These are phyloP conservation scores for Chlamydomonas sp. DNA, from an alignment of 139 green algal species.

Conservation along the genomic window DNA sequence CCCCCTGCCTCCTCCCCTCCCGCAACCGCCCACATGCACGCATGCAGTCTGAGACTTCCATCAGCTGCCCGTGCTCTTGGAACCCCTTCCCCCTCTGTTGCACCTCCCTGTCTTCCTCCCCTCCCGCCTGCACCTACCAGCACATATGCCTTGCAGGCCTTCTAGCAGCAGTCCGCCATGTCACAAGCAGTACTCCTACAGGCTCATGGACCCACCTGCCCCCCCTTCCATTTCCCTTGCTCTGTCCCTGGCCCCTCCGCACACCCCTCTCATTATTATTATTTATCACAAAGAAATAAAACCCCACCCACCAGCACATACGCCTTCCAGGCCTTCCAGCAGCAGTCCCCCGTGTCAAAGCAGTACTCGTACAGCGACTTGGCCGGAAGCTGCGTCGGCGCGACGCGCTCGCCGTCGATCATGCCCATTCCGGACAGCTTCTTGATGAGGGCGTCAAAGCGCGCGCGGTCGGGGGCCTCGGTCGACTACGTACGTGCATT, in stretches of 20 bases:
- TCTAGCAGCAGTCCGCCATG: slow-evolving; percentile 50
- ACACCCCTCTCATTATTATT: no score
- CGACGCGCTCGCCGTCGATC: slow-evolving; percentile 54
- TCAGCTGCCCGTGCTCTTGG: no score
- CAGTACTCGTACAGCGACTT: slow-evolving; percentile 78
- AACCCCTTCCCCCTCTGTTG: no score
- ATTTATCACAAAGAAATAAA: no score
- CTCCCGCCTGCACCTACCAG: no score
- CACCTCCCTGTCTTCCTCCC: no score
- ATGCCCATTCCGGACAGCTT: slow-evolving; percentile 46
- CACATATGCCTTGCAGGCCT: slow-evolving; percentile 59
- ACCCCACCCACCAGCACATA: slow-evolving; percentile 36
- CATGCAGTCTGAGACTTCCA: no score
- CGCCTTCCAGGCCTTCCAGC: slow-evolving; percentile 64
- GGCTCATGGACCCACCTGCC: slow-evolving; percentile 39
- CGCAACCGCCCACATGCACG: no score
- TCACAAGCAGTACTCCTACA: slow-evolving; percentile 87
- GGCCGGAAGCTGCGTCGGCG: slow-evolving; percentile 51
- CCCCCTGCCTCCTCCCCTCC: no score
- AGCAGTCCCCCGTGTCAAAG: slow-evolving; percentile 55
- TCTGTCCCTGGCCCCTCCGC: no score
- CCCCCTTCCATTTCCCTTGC: no score
- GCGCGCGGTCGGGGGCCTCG: slow-evolving; percentile 42
- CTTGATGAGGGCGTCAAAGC: slow-evolving; percentile 72
- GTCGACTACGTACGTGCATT: no score